Evolutionary conservation across 2,329 filamentous ascomycete genomes (phyloP).

Genomic region (Hymenoscyphus occultus): DNA sequence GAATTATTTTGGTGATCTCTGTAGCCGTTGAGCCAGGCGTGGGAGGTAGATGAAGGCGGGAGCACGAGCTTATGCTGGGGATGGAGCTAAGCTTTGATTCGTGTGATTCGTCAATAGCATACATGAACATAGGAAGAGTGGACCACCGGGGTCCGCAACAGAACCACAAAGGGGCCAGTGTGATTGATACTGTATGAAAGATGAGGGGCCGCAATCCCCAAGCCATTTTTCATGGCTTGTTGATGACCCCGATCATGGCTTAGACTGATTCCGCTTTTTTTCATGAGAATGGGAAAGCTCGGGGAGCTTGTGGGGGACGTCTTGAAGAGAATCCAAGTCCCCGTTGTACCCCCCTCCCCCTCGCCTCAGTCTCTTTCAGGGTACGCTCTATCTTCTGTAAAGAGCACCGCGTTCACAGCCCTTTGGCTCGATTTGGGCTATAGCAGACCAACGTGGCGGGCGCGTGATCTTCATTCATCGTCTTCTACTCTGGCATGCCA

Average conservation of each 20-base stretch:
- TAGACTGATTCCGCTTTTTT: constrained; percentile 31
- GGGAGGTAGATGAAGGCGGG: constrained; percentile 30
- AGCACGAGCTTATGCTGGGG: constrained; percentile 32
- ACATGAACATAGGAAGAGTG: constrained; percentile 22
- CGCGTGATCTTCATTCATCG: constrained; percentile 34
- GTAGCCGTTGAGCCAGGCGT: constrained; percentile 26
- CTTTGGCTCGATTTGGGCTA: constrained; percentile 12
- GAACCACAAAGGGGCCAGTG: constrained; percentile 24
- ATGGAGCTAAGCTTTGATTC: constrained; percentile 34
- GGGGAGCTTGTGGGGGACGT: constrained; percentile 5
- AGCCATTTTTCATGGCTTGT: constrained; percentile 13
- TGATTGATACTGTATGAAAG: constrained; percentile 10
- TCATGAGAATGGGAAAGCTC: constrained; percentile 20
- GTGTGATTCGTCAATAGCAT: constrained; percentile 17
- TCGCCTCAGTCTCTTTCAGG: constrained; percentile 16
- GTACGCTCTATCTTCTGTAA: constrained; percentile 11
- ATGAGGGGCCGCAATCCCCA: constrained; percentile 27
- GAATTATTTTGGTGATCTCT: constrained; percentile 24
- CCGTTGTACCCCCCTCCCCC: constrained; percentile 14
- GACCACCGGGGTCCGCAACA: constrained; percentile 24
- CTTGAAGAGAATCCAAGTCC: constrained; percentile 13
- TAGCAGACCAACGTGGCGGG: constrained; percentile 31
- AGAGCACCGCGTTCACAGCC: constrained; percentile 22
- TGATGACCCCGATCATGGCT: constrained; percentile 26
- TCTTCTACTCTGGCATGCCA: constrained; percentile 11